Percentiles rank a stretch among this genome's conserved stretches.
Evolutionary conservation across 371 early-diverging fungal genomes (phyloP).

Genomic region (Haplosporangium sp.): DNA sequence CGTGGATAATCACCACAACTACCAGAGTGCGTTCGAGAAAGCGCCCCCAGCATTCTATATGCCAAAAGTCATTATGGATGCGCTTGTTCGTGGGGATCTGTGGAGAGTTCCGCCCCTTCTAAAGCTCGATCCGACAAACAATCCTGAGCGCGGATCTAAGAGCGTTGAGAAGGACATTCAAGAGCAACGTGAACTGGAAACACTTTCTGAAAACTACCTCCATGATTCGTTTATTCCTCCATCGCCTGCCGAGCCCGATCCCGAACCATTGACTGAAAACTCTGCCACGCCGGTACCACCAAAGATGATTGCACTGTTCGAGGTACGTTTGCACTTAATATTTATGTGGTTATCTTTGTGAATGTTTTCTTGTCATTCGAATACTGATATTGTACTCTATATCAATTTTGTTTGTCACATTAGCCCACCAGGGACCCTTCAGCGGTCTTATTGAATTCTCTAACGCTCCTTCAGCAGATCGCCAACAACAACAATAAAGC

Average conservation of each 20-base stretch:
- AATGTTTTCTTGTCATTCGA: neutral
- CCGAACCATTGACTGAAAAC: slow-evolving; percentile 7
- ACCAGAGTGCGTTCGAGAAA: neutral
- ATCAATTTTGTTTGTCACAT: neutral
- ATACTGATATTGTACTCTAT: too few relatives aligned
- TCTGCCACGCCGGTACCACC: neutral
- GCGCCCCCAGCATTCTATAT: slow-evolving; percentile 12
- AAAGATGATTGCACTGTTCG: slow-evolving; percentile 11
- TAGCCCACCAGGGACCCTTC: slow-evolving; percentile 16
- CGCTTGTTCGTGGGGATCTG: slow-evolving; percentile 13
- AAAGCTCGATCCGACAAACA: neutral
- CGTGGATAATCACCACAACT: neutral
- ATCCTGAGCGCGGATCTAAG: slow-evolving; percentile 11
- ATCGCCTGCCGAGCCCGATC: slow-evolving; percentile 42
- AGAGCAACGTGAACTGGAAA: slow-evolving; percentile 32
- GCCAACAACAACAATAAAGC: neutral
- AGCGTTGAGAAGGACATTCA: slow-evolving; percentile 36
- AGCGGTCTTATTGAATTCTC: slow-evolving; percentile 16
- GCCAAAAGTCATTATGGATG: neutral
- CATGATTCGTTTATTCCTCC: slow-evolving; percentile 36
- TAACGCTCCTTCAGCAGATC: slow-evolving; percentile 8
- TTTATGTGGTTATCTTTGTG: too few relatives aligned
- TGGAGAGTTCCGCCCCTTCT: slow-evolving; percentile 25
- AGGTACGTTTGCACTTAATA: slow-evolving; percentile 2
- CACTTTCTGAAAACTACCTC: slow-evolving; percentile 34